Evolutionary conservation across 192 early-diverging fungal species (phyloP), one percentile per base, ranked within the genome.

Genomic region (Coemansia sp.): DNA sequence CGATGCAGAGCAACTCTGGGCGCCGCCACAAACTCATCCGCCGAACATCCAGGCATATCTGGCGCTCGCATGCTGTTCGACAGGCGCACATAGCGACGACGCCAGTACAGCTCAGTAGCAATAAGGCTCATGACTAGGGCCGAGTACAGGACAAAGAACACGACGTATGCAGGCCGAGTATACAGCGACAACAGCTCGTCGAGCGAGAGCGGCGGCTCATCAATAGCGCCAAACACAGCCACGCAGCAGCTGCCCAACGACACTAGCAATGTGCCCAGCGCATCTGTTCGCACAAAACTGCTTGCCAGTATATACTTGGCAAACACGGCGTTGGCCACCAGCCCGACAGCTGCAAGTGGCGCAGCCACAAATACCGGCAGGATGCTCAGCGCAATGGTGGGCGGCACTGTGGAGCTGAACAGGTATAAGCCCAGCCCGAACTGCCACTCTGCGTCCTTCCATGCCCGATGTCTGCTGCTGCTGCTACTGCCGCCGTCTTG

Each of bases 261-360:
- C 58, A 91, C 90, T 25, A 91, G 62, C 51, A 88, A 40, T 6
- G 91, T 93, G 35, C 90, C 91, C 78, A 86, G 59, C 38, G 83
- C 70, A 49, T 87, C 89, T 22, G 86, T 82, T 36, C 67, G 79
- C 7, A 82, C 84, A 82, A 93, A 92, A 29, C 71, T 84, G 66
- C 89, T 89, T 24, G 74, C 77, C 25, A 93, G 58, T 5, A 93
- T 76, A 39, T 86, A 70, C 36, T 84, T 71, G 7, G 92, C 90
- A 82, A 91, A 91, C 3, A 91, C 79, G 6, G 90, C 92, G 74
- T 93, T 93, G 62, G 91, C 89, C 15, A 92, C 89, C 49, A 93
- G 70, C 6, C 86, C 87, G 35, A 91, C 86, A 6, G 92, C 90
- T 3, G 89, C 89, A 62, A 93, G 71, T 7, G 92, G 92, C 11